A percentile compares a stretch with the other conserved stretches of the same genome.
phyloP scores from a whole-genome alignment of 2,329 filamentous ascomycete genomes.

The Tolypocladium cylindrosporum region DNA sequence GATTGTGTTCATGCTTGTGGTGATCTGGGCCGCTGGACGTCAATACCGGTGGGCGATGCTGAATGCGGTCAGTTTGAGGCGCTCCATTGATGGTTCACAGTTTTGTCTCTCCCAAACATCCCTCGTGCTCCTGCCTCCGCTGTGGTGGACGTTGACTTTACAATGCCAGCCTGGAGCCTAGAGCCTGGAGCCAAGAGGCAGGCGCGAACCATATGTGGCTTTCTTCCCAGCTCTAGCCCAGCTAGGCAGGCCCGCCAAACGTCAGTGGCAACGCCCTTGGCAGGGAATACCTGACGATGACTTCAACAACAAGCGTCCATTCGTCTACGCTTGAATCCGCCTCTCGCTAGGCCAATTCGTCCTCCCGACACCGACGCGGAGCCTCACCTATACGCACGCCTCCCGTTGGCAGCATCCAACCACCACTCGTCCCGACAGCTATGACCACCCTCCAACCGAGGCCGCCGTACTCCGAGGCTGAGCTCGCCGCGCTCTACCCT shows the following conservation, averaged over 20 bases:
- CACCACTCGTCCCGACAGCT: slow-evolving; percentile 1
- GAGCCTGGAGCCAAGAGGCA: too few species aligned
- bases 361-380: background rate
- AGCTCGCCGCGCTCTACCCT: slow-evolving; percentile 76
- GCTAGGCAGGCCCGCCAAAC: background rate
- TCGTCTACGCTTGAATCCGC: background rate
- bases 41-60: background rate
- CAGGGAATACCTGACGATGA: background rate
- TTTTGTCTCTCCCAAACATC: background rate
- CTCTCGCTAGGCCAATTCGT: background rate
- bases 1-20: background rate
- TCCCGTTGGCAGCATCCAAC: background rate
- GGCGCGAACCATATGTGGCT: background rate
- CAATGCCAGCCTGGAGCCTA: too few species aligned
- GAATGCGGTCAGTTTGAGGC: background rate
- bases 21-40: background rate
- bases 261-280: background rate
- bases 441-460: slow-evolving; percentile 77
- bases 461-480: slow-evolving; percentile 66
- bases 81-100: background rate
- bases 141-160: background rate
- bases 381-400: background rate
- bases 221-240: background rate
- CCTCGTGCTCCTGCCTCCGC: background rate
- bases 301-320: too few species aligned